Evolutionary conservation across 306 rosid species (phyloP).

Genomic region (Trifolium dubium): DNA sequence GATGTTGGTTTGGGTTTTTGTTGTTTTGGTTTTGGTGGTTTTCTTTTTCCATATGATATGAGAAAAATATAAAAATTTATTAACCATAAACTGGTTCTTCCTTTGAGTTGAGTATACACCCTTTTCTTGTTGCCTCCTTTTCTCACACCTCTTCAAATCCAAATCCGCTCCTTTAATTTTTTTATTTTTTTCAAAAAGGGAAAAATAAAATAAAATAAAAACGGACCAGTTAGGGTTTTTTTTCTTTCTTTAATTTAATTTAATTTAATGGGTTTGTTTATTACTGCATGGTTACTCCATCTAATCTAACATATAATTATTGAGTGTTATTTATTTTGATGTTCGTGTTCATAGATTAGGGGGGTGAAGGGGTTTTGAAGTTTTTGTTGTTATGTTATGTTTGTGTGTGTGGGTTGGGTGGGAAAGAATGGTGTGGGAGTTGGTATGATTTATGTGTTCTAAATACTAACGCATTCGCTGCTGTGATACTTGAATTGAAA

Average conservation of each 20-base stretch:
- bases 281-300: not conserved
- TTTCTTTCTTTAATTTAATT: too few species aligned
- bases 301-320: not conserved
- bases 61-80: slow-evolving; percentile 10
- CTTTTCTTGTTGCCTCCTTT: slow-evolving; percentile 41
- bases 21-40: slow-evolving; percentile 43
- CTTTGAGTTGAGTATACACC: not conserved
- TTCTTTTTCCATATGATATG: slow-evolving; percentile 56
- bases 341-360: not conserved
- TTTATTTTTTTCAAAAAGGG: not conserved
- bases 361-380: not conserved
- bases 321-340: not conserved
- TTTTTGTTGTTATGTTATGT: not conserved
- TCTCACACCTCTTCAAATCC: slow-evolving; percentile 52
- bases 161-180: slow-evolving; percentile 41
- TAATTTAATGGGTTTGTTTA: not conserved
- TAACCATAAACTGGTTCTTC: slow-evolving; percentile 44
- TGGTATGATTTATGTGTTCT: not conserved
- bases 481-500: not conserved
- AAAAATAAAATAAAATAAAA: not conserved
- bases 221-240: slow-evolving; percentile 29
- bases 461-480: not conserved
- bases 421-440: not conserved
- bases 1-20: slow-evolving; percentile 31
- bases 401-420: slow-evolving; percentile 10